A percentile compares a stretch with the other conserved stretches of the same genome.
Conservation (phyloP, 306 rosid genomes). For the Sechiopsis laciniata region DNA sequence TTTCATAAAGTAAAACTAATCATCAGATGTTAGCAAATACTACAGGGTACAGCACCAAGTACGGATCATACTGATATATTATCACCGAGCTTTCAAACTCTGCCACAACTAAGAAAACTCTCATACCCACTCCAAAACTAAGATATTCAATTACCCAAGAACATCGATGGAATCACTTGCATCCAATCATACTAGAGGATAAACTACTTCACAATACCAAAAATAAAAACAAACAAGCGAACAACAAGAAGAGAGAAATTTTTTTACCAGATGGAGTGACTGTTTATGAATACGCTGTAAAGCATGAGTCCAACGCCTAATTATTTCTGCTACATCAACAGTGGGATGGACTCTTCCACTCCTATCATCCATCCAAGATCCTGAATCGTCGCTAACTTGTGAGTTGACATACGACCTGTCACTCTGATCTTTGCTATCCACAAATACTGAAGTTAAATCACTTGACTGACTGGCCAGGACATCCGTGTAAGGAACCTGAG, state of each 20-base stretch:
- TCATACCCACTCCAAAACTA: not conserved
- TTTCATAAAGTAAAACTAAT: not conserved
- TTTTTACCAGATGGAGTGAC: slow-evolving; percentile 75
- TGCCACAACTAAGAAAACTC: not conserved
- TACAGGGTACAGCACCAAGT: not conserved
- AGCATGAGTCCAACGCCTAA: slow-evolving; percentile 99
- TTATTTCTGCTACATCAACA: slow-evolving; percentile 91
- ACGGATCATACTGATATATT: not conserved
- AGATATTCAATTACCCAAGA: not conserved
- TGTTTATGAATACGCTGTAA: slow-evolving; percentile 97
- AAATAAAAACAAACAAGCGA: not conserved
- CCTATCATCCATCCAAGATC: slow-evolving; percentile 68
- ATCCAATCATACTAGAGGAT: slow-evolving; percentile 12
- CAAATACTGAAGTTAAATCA: slow-evolving; percentile 24
- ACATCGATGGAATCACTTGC: not conserved
- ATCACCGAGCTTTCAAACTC: not conserved
- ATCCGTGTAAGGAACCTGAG: slow-evolving; percentile 73
- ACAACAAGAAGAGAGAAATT: not conserved
- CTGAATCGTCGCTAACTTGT: slow-evolving; percentile 43
- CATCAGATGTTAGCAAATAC: not conserved
- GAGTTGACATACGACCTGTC: slow-evolving; percentile 52
- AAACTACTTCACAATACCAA: not conserved
- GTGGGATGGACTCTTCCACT: slow-evolving; percentile 71
- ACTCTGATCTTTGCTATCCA: slow-evolving; percentile 52
- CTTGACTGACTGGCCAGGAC: slow-evolving; percentile 51